Evolutionary conservation across 2,329 filamentous ascomycete species (phyloP).

Genomic region (Epichloe aotearoae): DNA sequence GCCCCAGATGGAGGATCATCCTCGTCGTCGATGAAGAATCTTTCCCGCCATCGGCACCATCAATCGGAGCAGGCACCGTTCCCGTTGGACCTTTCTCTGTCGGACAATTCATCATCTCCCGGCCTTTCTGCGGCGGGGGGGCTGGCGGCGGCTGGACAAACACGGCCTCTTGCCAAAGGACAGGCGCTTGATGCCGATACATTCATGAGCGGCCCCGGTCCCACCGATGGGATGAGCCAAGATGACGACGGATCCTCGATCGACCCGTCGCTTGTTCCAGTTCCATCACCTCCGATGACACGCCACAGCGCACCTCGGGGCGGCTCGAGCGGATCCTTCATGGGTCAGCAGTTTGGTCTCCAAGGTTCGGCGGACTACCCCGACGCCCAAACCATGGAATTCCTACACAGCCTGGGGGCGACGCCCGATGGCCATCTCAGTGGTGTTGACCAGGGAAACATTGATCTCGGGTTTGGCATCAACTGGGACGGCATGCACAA

Average conservation of each 20-base stretch:
- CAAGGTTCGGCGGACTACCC: conserved; percentile 26
- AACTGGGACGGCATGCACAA: conserved; percentile 51
- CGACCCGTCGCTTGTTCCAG: conserved; percentile 31
- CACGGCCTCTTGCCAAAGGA: conserved; percentile 25
- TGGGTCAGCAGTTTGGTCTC: conserved; percentile 20
- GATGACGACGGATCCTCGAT: conserved; percentile 15
- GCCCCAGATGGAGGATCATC: conserved; percentile 14
- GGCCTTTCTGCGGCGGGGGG: conserved; percentile 23
- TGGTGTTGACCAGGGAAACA: conserved; percentile 31
- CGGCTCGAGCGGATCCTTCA: conserved; percentile 17
- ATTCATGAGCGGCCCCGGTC: conserved; percentile 16
- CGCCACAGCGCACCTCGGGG: conserved; percentile 22
- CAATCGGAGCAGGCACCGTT: conserved; percentile 20
- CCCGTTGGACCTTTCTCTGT: conserved; percentile 23
- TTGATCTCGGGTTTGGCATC: conserved; percentile 55
- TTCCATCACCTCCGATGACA: conserved; percentile 30
- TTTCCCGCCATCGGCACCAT: conserved; percentile 15
- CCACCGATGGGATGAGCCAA: conserved; percentile 16
- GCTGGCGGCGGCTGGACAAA: conserved; percentile 14
- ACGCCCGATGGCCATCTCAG: conserved; percentile 20
- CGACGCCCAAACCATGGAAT: conserved; percentile 41
- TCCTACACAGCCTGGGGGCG: conserved; percentile 29
- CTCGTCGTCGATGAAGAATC: conserved; percentile 6
- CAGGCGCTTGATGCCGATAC: conserved; percentile 23
- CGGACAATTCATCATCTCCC: conserved; percentile 29